Evolutionary conservation across 2,329 filamentous ascomycete species (phyloP).

Genomic region (Daldinia sp.): DNA sequence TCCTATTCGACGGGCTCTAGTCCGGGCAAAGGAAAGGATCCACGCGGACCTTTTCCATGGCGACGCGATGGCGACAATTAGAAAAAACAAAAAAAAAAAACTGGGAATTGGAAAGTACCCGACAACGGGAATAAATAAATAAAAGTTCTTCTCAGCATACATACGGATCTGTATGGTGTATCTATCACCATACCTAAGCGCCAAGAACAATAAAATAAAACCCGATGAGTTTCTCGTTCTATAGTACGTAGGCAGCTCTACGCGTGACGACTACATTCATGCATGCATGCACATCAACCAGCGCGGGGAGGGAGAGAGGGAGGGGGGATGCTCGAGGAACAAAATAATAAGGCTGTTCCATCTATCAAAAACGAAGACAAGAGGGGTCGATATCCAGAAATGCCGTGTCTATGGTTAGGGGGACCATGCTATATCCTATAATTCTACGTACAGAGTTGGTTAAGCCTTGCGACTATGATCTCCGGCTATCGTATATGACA

Average conservation of each 20-base stretch:
- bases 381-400: constrained; percentile 12
- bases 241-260: background rate
- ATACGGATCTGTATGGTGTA: background rate
- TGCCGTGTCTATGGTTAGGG: background rate
- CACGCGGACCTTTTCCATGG: background rate
- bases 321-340: no score
- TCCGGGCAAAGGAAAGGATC: constrained; percentile 10
- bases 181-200: constrained; percentile 5
- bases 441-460: constrained; percentile 1
- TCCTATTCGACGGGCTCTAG: constrained; percentile 20
- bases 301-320: background rate
- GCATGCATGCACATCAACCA: constrained; percentile 6
- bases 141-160: background rate
- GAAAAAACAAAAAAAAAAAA: background rate
- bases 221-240: background rate
- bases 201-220: constrained; percentile 12
- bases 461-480: constrained; percentile 19
- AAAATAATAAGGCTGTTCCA: constrained; percentile 13
- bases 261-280: constrained; percentile 16
- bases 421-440: constrained; percentile 8
- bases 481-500: constrained; percentile 23
- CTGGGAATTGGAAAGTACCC: no score
- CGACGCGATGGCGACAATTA: background rate
- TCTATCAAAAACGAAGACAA: background rate
- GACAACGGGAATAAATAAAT: no score